Conservation (phyloP, 352 stramenopile genomes). For the Phytophthora constricta region DNA sequence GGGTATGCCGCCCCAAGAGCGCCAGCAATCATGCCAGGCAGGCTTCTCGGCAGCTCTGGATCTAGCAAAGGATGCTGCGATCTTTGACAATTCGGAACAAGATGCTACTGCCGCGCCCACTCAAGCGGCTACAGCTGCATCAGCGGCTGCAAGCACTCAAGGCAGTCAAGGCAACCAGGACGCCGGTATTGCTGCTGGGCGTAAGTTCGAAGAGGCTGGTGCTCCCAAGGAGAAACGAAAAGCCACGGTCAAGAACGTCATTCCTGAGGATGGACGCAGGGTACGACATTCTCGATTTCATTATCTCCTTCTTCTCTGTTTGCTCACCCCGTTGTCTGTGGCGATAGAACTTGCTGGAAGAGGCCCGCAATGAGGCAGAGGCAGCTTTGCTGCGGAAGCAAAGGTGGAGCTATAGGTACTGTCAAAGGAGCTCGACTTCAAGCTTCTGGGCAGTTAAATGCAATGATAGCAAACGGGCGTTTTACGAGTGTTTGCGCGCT, state of each 20-base stretch:
- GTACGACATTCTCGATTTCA: constrained; percentile 14
- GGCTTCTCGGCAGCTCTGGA: constrained; percentile 50
- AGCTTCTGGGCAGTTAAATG: not conserved
- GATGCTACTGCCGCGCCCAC: not conserved
- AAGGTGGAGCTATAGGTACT: constrained; percentile 36
- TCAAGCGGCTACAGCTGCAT: not conserved
- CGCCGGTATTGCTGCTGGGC: constrained; percentile 8
- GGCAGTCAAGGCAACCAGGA: constrained; percentile 24
- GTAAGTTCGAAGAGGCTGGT: not conserved
- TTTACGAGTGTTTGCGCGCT: too few species aligned
- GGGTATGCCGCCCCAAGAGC: constrained; percentile 44
- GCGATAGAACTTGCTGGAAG: constrained; percentile 49
- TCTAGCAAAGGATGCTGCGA: constrained; percentile 34
- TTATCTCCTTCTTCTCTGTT: not conserved
- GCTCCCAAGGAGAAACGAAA: constrained; percentile 21
- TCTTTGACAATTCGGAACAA: not conserved
- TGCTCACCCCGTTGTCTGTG: constrained; percentile 11
- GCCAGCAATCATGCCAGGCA: constrained; percentile 48
- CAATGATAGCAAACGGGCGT: not conserved
- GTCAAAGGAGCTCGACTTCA: constrained; percentile 1
- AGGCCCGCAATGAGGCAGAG: constrained; percentile 46
- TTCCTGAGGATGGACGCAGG: constrained; percentile 31
- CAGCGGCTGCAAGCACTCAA: constrained; percentile 4
- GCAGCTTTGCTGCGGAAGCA: constrained; percentile 31
- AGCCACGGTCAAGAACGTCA: constrained; percentile 50